These are phyloP conservation scores for Cucurbita pepo DNA, from an alignment of 306 rosid genomes.

Conservation along the genomic window DNA sequence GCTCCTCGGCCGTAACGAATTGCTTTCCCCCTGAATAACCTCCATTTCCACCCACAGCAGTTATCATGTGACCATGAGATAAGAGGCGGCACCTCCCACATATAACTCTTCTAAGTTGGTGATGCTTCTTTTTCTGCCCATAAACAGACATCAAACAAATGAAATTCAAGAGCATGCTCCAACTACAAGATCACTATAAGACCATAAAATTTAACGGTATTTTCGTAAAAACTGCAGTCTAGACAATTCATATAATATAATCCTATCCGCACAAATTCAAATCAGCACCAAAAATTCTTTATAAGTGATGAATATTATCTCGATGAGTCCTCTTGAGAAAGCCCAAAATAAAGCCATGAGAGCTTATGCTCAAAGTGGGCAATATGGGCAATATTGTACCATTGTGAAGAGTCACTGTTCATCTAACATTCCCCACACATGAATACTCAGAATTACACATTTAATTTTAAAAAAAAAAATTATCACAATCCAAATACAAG, in stretches of 20 bases:
- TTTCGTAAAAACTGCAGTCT: neutral
- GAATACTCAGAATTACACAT: no score
- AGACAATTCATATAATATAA: neutral
- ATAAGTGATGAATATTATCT: no score
- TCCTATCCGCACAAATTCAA: neutral
- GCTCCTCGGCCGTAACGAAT: conserved; percentile 69
- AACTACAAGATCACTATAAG: neutral
- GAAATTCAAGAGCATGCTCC: neutral
- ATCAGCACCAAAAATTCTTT: neutral
- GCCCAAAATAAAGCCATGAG: no score
- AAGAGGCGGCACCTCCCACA: conserved; percentile 72
- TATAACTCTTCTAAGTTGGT: conserved; percentile 65
- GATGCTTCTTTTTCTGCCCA: conserved; percentile 85
- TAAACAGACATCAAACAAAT: neutral
- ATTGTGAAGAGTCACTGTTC: no score
- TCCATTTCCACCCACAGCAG: conserved; percentile 95
- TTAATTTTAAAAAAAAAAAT: no score
- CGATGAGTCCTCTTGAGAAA: no score
- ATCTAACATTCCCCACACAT: no score
- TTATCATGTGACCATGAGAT: conserved; percentile 86
- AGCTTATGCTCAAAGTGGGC: no score
- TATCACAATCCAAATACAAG: no score
- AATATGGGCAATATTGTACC: no score
- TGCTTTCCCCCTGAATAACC: conserved; percentile 81
- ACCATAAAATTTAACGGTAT: neutral